These are phyloP conservation scores for Lachnellula cervina DNA, from an alignment of 2,329 filamentous ascomycete genomes.

Conservation along the genomic window DNA sequence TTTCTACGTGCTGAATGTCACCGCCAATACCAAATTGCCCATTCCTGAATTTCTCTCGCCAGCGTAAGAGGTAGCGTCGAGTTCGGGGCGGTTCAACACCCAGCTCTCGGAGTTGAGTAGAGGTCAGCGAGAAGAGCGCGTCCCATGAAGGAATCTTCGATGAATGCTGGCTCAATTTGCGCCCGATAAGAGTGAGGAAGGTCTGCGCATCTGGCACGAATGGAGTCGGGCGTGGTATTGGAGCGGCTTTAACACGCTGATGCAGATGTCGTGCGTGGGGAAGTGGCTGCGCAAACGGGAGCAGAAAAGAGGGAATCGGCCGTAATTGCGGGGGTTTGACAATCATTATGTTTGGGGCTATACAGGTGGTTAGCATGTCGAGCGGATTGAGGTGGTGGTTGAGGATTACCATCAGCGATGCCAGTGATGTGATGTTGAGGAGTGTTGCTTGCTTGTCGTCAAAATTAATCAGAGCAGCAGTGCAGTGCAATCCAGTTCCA, in stretches of 20 bases:
- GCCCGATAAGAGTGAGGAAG: constrained; percentile 88
- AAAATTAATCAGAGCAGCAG: neutral
- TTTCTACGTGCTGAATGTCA: constrained; percentile 67
- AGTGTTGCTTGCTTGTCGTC: constrained; percentile 7
- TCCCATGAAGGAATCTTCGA: constrained; percentile 90
- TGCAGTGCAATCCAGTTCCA: no score
- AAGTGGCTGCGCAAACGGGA: constrained; percentile 27
- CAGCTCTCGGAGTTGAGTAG: constrained; percentile 71
- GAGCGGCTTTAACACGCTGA: constrained; percentile 33
- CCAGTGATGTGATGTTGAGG: neutral
- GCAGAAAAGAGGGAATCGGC: constrained; percentile 28
- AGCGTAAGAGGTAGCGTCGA: constrained; percentile 78
- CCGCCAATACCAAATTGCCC: constrained; percentile 78
- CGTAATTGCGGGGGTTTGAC: constrained; percentile 25
- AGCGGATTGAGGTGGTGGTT: neutral
- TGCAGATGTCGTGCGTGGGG: constrained; percentile 37
- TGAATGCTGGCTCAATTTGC: constrained; percentile 74
- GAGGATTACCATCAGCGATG: neutral
- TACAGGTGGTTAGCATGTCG: neutral
- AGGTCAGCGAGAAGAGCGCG: constrained; percentile 76
- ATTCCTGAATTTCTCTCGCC: constrained; percentile 78
- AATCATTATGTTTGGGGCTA: constrained; percentile 24
- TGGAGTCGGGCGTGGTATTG: constrained; percentile 67
- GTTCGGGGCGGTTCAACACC: constrained; percentile 82
- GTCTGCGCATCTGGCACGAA: constrained; percentile 81